Evolutionary conservation across 306 rosid genomes (phyloP).

Genomic region (Neltuma alba): DNA sequence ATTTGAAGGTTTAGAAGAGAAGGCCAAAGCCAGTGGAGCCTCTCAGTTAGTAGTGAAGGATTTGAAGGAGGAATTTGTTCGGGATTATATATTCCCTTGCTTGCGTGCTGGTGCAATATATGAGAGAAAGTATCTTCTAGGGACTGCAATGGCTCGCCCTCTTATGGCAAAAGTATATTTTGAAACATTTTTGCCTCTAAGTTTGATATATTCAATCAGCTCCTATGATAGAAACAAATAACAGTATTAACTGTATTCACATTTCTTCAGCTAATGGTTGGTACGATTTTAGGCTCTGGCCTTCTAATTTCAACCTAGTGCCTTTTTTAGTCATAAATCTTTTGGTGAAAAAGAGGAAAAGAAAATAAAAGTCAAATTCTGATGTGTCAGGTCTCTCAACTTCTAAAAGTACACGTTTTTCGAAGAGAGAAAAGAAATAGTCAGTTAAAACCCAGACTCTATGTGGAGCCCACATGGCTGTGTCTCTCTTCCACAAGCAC

Average conservation of each 20-base stretch:
- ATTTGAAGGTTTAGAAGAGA: slow-evolving; percentile 84
- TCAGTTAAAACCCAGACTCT: background rate
- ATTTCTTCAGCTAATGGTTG: background rate
- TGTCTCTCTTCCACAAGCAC: background rate
- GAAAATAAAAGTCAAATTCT: too few relatives aligned
- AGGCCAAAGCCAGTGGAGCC: slow-evolving; percentile 96
- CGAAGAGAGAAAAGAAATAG: background rate
- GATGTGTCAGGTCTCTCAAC: too few relatives aligned
- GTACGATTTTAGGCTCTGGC: background rate
- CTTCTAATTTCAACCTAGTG: background rate
- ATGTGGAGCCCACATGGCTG: background rate
- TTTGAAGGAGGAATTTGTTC: too few relatives aligned
- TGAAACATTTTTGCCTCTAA: background rate
- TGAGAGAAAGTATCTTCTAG: slow-evolving; percentile 92
- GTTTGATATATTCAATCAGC: background rate
- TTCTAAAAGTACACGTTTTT: too few relatives aligned
- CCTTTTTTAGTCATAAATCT: background rate
- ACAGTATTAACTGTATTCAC: background rate
- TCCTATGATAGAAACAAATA: background rate
- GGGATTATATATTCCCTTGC: too few relatives aligned
- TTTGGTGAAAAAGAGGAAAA: too few relatives aligned
- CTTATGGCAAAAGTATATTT: slow-evolving; percentile 60
- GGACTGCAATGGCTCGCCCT: slow-evolving; percentile 98
- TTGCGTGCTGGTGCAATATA: slow-evolving; percentile 90
- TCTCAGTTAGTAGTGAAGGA: slow-evolving; percentile 80